phyloP scores from a whole-genome alignment of 768 basidiomycete species.

The Trametes sanguinea region DNA sequence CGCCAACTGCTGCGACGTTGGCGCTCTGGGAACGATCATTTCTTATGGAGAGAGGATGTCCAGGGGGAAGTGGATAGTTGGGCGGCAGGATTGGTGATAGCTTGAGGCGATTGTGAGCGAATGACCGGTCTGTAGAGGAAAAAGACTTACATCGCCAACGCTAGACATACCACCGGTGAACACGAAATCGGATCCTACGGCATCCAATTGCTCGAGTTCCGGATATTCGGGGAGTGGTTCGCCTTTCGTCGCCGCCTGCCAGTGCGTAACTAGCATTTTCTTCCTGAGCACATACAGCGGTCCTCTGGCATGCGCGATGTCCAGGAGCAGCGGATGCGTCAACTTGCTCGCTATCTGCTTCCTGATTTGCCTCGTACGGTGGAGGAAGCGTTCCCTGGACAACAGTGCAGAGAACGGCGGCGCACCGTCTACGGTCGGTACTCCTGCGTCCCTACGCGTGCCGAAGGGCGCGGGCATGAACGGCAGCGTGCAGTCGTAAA shows the following conservation, averaged over 20 bases:
- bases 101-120: neutral
- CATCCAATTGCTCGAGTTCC: conserved; percentile 2
- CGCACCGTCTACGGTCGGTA: conserved; percentile 39
- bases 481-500: conserved; percentile 45
- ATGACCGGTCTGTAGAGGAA: neutral
- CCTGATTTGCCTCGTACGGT: conserved; percentile 43
- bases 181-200: conserved; percentile 16
- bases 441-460: conserved; percentile 29
- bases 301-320: conserved; percentile 36
- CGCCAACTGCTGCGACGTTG: conserved; percentile 12
- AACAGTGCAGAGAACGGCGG: conserved; percentile 47
- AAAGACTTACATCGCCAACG: conserved; percentile 27
- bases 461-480: conserved; percentile 45
- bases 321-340: conserved; percentile 49
- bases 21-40: neutral
- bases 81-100: conserved; percentile 21
- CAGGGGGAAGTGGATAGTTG: conserved; percentile 21
- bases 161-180: conserved; percentile 29
- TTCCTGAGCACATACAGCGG: conserved; percentile 20
- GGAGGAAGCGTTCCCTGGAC: conserved; percentile 48
- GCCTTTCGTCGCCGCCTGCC: conserved; percentile 23
- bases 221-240: neutral
- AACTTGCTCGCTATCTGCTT: conserved; percentile 38
- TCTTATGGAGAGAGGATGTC: conserved; percentile 10
- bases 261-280: conserved; percentile 27